Evolutionary conservation across 2,329 filamentous ascomycete genomes (phyloP), one percentile per base, ranked within the genome.

Genomic region (Colletotrichum godetiae): DNA sequence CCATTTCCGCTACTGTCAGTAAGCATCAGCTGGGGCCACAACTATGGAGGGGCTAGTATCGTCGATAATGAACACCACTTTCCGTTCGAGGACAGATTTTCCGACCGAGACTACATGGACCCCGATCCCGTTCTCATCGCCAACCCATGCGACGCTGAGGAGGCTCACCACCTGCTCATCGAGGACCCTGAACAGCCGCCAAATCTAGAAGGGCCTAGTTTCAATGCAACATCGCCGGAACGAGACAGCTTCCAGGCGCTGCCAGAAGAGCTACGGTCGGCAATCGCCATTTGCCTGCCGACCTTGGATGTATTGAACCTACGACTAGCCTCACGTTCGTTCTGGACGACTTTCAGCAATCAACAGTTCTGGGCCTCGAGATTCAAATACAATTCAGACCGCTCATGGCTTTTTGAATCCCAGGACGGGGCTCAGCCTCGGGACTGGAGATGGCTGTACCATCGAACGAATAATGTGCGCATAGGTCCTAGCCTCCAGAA

Each of bases 361-460:
- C 61, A 74, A 27, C 56, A 67, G 56, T 74, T 74, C 55, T 74
- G 72, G 72, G 72, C 72, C n/a, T 67, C 72, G 11, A 70, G 72
- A 33, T 74, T 74, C 58, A 22, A 11, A 35, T 22, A 37, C 13
- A n/a, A n/a, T 29, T 49, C 46, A 7, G 72, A 71, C 5, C 67
- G 72, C 29, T 63, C 56, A 35, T 74, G 72, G 72, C 31, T 74
- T 10, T 57, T 74, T 37, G 72, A 74, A 63, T 29, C 62, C 2
- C 56, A 57, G n/a, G 15, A 64, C 13, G 52, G 55, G 37, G 52
- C 52, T 15, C 29, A 57, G 22, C 24, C 19, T 46, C 42, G 42
- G 42, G 42, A 46, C 19, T 46, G 42, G 42, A 46, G 19, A 46
- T 46, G 42, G 42, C 19, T 46, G 42, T 46, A 46, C 8, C 42